Base-by-base conservation (phyloP, 768 basidiomycete species). In the Phylloporus scabripes region DNA sequence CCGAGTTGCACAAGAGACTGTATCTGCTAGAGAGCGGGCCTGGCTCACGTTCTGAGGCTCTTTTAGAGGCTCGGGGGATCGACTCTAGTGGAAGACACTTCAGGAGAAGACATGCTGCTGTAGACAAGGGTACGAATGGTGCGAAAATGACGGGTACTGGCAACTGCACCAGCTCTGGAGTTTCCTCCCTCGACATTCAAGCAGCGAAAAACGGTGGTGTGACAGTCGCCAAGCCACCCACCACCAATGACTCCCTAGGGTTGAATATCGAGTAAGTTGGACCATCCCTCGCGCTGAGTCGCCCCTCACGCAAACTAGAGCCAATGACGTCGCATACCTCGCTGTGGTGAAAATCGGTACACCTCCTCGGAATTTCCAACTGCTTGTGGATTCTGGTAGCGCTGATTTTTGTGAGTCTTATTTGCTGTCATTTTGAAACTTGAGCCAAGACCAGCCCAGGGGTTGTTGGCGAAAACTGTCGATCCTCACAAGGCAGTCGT, bases 381-480 rank as follows among this genome's bases (percentile, higher is more conserved):
- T 87, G 45, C 70, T 86, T 17, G 81, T 86, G 79, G 85, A 86
- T 63, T 82, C 80, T 28, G 85, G 85, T 24, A 81, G 79, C 11
- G 80, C 83, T 9, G 85, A 86, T 65, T 64, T 80, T 32, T 85
- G 83, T 64, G 33, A 45, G 61, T 18, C 1, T n/a, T 23, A 44
- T 11, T 26, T 6, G 18, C 5, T 23, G 9, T 33, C 29, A 34
- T 32, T 9, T 33, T 14, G 32, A 6, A n/a, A n/a, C 7, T 5
- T 28, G 33, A 0, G 7, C 17, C 53, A 12, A 53, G 9, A 36
- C 5, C 20, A 20, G 8, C 5, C 1, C 45, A 65, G 63, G 64
- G 82, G 81, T 83, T 26, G 78, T 79, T 12, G 64, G 73, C 15
- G 80, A 82, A 58, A 68, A 68, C 43, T 83, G 82, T 54, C 67